Evolutionary conservation across 23 red algal species (phyloP), one percentile per base, ranked within the genome.

Genomic region (Pyropia haitanensis): DNA sequence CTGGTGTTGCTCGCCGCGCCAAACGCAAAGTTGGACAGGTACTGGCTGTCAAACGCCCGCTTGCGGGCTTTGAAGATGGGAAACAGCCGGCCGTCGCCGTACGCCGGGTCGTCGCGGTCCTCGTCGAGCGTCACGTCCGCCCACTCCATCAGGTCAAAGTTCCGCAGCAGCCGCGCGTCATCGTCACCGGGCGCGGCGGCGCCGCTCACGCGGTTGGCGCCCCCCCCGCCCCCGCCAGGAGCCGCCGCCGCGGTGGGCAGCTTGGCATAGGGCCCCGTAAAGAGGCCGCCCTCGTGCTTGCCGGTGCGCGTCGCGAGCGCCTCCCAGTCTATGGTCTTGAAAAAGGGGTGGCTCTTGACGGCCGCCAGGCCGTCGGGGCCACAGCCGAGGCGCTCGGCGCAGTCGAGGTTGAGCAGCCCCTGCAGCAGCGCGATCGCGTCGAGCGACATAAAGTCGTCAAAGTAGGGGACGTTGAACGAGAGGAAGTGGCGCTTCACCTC

Each of bases 131-230:
- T 66, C 67, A 84, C 66, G 32, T 84, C 44, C 19, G 67, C 65
- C 79, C 79, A 84, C 49, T 73, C 80, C 2, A 60, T 62, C 5
- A 71, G 68, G 51, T 85, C 80, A 29, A 85, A 85, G 61, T 85
- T 85, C 22, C 80, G 80, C 15, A 85, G 69, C 58, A 82, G 57
- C 30, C 58, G 72, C 65, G 56, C 55, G 39, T 56, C 70, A 84
- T 19, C 39, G 39, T 46, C 39, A 1, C 5, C 56, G 56, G 56
- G 23, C 23, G 23, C 23, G 5, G 14, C 23, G 5, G 27, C 5
- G 56, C 23, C 23, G 13, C 23, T 60, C 5, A 27, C 27, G 12
- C 56, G 5, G 56, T 3, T 27, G 27, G 51, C n/a, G 51, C 16
- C n/a, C 51, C 16, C 51, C 27, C 56, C 23, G 7, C 66, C 61